Base-by-base conservation (phyloP, 2,329 filamentous ascomycete genomes). In the Penicillium fuscoglaucum region DNA sequence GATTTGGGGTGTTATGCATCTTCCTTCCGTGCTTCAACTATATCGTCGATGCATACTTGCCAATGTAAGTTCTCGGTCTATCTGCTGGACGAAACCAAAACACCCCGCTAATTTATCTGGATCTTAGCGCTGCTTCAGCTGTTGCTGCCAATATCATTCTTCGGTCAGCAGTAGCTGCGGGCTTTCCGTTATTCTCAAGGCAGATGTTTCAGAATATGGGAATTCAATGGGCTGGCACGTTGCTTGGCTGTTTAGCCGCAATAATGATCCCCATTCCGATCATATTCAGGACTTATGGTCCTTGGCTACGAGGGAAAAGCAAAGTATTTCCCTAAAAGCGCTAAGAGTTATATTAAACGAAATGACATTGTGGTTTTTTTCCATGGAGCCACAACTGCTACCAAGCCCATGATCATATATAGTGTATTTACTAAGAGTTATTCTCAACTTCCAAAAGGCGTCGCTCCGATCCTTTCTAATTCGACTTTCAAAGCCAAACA, bases 21-120 rank as follows among this genome's bases (percentile, higher is more conserved):
- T 74, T 72, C 26, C 54, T 70, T n/a, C 66, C 63, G 2, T 64
- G 65, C 12, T 72, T 73, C 55, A 71, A 67, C 44, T 74, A 76
- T 44, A 46, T 76, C 1, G 64, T 76, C 15, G 74, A 76, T 53
- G 61, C 72, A 0, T 76, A 76, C 55, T 58, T 76, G 6, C 67
- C 67, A 7, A 47, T 76, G 74, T 76, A 58, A 66, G 73, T 63
- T 6, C n/a, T 41, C n/a, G 1, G 5, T 3, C 26, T 10, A 12
- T 28, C 17, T 15, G 15, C 17, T 19, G 1, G 6, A 19, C 2
- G 0, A 19, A 44, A 12, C 21, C 9, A 17, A 28, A n/a, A 0
- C 19, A 21, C 15, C 2, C 13, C 19, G 17, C 52, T 60, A 28
- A 46, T 28, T 12, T 4, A 15, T 13, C n/a, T 41, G 9, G 9